Evolutionary conservation across 192 early-diverging fungal species (phyloP).

Genomic region (Gonapodya prolifera): DNA sequence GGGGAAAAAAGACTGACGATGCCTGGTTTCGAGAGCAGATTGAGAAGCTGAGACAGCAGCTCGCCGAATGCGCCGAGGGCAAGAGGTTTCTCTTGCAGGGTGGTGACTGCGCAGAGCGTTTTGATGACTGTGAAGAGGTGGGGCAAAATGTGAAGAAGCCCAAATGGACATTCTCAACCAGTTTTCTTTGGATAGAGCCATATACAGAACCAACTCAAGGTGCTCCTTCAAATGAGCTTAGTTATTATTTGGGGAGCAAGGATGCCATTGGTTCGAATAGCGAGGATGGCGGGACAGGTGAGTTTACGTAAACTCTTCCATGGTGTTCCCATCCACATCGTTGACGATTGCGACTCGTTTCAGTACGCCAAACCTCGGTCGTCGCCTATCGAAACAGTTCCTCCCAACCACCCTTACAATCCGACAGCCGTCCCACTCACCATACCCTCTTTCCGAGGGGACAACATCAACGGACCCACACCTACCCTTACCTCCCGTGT

Average conservation of each 20-base stretch:
- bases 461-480: conserved; percentile 89
- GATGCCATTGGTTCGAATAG: conserved; percentile 87
- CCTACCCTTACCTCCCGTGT: conserved; percentile 60
- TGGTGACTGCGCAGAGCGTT: conserved; percentile 88
- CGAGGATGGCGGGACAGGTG: conserved; percentile 72
- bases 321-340: conserved; percentile 23
- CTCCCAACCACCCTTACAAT: not conserved
- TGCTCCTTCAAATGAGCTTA: conserved; percentile 93
- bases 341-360: not conserved
- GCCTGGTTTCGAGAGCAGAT: conserved; percentile 37
- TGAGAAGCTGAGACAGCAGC: conserved; percentile 62
- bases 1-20: not conserved
- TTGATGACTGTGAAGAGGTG: not conserved
- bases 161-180: no score
- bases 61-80: conserved; percentile 77
- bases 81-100: conserved; percentile 93
- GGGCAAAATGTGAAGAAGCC: no score
- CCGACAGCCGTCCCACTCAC: not conserved
- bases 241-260: conserved; percentile 89
- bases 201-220: conserved; percentile 92
- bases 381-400: conserved; percentile 70
- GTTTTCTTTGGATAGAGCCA: conserved; percentile 37
- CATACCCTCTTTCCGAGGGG: conserved; percentile 74
- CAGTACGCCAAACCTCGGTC: conserved; percentile 98
- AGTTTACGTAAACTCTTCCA: not conserved